phyloP scores from a whole-genome alignment of 495 filamentous ascomycete species.

The Neurospora pannonica region DNA sequence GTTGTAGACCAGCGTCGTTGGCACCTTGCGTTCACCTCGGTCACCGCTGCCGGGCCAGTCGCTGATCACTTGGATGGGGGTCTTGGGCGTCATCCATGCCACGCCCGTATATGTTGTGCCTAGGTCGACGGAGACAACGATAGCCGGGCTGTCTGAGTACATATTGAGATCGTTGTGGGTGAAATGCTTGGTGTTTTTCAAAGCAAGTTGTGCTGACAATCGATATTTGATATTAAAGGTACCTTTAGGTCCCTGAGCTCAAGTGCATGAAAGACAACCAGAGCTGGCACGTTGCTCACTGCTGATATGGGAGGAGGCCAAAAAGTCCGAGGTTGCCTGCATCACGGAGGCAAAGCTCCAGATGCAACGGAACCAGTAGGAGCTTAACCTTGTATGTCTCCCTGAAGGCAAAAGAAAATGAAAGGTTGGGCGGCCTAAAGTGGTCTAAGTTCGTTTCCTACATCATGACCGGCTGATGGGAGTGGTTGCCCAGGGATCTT shows the following conservation, averaged over 20 bases:
- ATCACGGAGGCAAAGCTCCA: neutral
- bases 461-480: neutral
- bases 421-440: neutral
- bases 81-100: constrained; percentile 40
- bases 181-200: neutral
- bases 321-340: neutral
- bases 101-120: constrained; percentile 57
- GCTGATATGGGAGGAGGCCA: neutral
- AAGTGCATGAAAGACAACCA: neutral
- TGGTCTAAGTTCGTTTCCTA: neutral
- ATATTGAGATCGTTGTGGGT: neutral
- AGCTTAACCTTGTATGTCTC: neutral
- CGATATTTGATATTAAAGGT: neutral
- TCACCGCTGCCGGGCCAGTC: constrained; percentile 49
- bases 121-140: constrained; percentile 51
- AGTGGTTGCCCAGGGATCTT: neutral
- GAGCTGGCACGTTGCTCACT: neutral
- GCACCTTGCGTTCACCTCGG: constrained; percentile 49
- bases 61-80: constrained; percentile 46
- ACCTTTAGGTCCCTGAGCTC: neutral
- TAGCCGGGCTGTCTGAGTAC: constrained; percentile 30
- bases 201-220: neutral
- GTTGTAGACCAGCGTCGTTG: constrained; percentile 45
- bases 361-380: neutral
- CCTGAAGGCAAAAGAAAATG: neutral